Evolutionary conservation across 23 red algal species (phyloP).

Genomic region (Gracilaria gracilis): DNA sequence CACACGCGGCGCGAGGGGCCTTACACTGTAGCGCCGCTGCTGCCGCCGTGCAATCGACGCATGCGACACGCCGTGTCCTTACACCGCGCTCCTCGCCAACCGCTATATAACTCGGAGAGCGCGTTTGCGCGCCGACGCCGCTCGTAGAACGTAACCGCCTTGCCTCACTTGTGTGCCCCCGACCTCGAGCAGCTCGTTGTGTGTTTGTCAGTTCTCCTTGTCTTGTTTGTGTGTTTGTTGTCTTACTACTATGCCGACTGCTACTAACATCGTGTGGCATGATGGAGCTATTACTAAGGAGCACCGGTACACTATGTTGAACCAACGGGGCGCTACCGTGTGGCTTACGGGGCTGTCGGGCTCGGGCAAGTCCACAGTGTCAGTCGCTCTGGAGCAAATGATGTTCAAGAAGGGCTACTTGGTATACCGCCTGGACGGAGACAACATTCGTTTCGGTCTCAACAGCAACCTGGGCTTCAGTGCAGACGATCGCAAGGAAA

Average conservation of each 20-base stretch:
- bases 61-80: background rate
- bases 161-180: background rate
- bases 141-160: background rate
- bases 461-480: conserved; percentile 96
- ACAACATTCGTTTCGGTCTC: conserved; percentile 94
- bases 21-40: background rate
- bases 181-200: background rate
- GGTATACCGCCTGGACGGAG: conserved; percentile 95
- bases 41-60: no score
- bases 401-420: conserved; percentile 84
- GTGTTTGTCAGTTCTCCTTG: background rate
- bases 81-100: conserved; percentile 6
- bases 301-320: conserved; percentile 78
- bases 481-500: conserved; percentile 93
- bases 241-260: conserved; percentile 27
- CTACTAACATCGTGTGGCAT: conserved; percentile 93
- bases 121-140: background rate
- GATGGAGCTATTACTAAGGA: conserved; percentile 76
- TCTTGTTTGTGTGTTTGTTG: background rate
- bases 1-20: background rate
- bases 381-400: conserved; percentile 87
- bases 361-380: conserved; percentile 96
- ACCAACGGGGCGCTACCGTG: conserved; percentile 90
- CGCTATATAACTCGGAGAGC: conserved; percentile 18
- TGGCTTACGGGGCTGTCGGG: conserved; percentile 97